phyloP scores from a whole-genome alignment of 805 yeast species.

The Grigorovia humatica region DNA sequence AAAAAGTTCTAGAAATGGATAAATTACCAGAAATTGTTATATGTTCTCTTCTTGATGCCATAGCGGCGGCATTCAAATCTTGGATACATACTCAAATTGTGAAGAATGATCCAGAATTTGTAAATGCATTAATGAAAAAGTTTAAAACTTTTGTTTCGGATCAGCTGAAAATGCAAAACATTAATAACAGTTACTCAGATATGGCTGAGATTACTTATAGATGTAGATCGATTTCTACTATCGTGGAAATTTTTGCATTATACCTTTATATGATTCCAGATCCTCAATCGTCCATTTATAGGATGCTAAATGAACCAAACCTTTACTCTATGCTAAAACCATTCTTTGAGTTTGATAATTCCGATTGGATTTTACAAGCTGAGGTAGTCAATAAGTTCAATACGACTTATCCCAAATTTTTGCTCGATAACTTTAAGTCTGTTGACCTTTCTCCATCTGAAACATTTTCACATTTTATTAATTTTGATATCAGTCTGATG shows the following conservation, averaged over 20 bases:
- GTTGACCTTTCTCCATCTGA: conserved; percentile 37
- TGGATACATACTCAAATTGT: conserved; percentile 60
- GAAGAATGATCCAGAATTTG: conserved; percentile 34
- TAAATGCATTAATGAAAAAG: conserved; percentile 29
- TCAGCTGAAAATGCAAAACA: not conserved
- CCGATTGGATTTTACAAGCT: conserved; percentile 37
- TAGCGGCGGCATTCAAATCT: conserved; percentile 63
- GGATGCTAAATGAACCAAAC: conserved; percentile 31
- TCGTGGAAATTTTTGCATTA: conserved; percentile 67
- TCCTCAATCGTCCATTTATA: conserved; percentile 34
- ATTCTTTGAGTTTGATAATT: conserved; percentile 36
- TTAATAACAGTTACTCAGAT: conserved; percentile 23
- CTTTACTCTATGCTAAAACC: conserved; percentile 28
- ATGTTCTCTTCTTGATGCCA: conserved; percentile 58
- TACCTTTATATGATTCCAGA: conserved; percentile 48
- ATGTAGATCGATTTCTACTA: conserved; percentile 46
- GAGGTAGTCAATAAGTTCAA: conserved; percentile 38
- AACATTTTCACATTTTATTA: conserved; percentile 41
- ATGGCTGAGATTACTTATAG: conserved; percentile 37
- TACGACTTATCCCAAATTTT: conserved; percentile 36
- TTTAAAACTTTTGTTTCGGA: conserved; percentile 26
- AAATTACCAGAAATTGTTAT: conserved; percentile 53
- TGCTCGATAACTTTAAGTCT: conserved; percentile 42
- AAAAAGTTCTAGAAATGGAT: conserved; percentile 41
- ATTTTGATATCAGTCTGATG: conserved; percentile 53